Percentiles rank a stretch among this genome's conserved stretches.
phyloP scores from a whole-genome alignment of 805 yeast genomes.

The Lachancea fermentati region DNA sequence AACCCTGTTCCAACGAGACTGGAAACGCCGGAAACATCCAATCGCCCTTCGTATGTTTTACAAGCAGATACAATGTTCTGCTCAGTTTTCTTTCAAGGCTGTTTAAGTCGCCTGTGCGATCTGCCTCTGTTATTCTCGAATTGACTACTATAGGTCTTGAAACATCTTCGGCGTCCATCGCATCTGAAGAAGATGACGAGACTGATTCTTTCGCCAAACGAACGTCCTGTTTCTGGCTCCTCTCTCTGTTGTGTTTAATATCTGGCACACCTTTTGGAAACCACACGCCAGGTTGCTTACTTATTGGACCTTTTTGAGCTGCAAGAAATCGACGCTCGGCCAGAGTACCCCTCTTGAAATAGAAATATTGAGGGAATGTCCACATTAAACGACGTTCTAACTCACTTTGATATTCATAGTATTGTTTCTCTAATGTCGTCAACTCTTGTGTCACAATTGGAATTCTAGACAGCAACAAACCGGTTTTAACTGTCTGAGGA shows the following conservation, averaged over 20 bases:
- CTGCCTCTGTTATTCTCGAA: slow-evolving; percentile 75
- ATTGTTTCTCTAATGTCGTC: slow-evolving; percentile 64
- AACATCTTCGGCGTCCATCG: slow-evolving; percentile 47
- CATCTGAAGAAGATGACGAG: slow-evolving; percentile 28
- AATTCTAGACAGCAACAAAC: slow-evolving; percentile 65
- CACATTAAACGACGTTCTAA: slow-evolving; percentile 89
- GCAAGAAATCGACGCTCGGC: slow-evolving; percentile 75
- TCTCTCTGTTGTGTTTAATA: slow-evolving; percentile 81
- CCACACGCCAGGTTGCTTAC: slow-evolving; percentile 67
- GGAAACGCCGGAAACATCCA: slow-evolving; percentile 84
- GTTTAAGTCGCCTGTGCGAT: slow-evolving; percentile 49
- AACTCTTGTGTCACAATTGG: slow-evolving; percentile 82
- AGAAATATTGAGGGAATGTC: slow-evolving; percentile 94
- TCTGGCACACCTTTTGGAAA: slow-evolving; percentile 84
- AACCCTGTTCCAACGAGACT: slow-evolving; percentile 18
- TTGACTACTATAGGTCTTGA: slow-evolving; percentile 64
- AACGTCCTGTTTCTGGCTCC: slow-evolving; percentile 73
- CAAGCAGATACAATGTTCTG: slow-evolving; percentile 71
- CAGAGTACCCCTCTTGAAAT: slow-evolving; percentile 83
- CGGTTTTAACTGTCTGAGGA: slow-evolving; percentile 35
- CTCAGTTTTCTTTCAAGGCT: slow-evolving; percentile 77
- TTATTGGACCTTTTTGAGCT: slow-evolving; percentile 70
- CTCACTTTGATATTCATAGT: slow-evolving; percentile 78
- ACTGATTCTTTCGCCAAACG: slow-evolving; percentile 62
- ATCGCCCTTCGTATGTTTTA: slow-evolving; percentile 39